Evolutionary conservation across 2,329 filamentous ascomycete genomes (phyloP), one percentile per base, ranked within the genome.

Genomic region (Nothopassalora personata): DNA sequence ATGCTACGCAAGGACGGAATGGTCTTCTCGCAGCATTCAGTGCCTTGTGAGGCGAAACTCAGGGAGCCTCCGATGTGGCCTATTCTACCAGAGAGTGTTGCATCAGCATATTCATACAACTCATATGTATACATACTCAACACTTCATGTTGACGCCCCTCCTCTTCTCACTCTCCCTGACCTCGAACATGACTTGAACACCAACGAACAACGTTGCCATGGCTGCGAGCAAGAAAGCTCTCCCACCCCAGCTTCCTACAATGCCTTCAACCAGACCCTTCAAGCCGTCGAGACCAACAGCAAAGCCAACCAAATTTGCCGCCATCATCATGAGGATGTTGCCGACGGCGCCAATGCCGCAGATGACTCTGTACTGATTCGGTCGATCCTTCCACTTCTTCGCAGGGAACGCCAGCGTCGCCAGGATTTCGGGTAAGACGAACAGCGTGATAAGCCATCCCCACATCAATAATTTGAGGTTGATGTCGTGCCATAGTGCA

Each of bases 401-500:
- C 54, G 81, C 79, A 0, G 93, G 92, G 73, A 99, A 96, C 0
- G 92, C 59, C 43, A 85, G 78, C 0, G 80, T 79, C 0, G 86
- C 91, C 7, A 89, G 77, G 66, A 93, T 84, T 77, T 99, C 94
- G 0, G 94, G 94, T 6, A 97, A 73, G 73, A 99, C 90, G 75
- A 99, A 99, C 27, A 97, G 77, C 0, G 95, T 92, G 63, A 99
- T 86, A 43, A 99, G 81, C 94, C 94, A 99, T 30, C 94, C 93
- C 94, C 94, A 99, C 73, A 96, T 88, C 33, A 99, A 81, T 43
- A 99, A 80, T 9, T 88, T 85, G 31, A 97, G 83, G 75, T 96
- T 88, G 70, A 99, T 96, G 69, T 99, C 94, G 75, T 99, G 94
- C 94, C 94, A 99, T 30, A 99, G 80, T 0, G 94, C 95, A 27